Base-by-base conservation (phyloP, 2,329 filamentous ascomycete genomes). In the Cordyceps cateniannulata region DNA sequence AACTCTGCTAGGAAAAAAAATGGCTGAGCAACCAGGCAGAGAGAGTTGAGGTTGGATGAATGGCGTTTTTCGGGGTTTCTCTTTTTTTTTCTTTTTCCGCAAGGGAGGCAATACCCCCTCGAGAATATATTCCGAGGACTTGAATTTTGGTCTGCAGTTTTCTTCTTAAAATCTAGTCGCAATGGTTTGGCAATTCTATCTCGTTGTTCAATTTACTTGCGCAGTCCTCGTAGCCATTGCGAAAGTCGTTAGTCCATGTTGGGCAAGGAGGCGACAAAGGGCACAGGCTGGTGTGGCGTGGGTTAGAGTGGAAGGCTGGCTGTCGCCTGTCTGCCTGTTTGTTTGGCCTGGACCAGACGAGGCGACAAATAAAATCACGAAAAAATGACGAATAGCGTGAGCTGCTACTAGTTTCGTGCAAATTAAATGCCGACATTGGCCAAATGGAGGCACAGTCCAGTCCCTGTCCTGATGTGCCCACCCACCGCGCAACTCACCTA, bases 21-120 rank as follows among this genome's bases (percentile, higher is more conserved):
- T 57, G 29, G 54, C 54, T 57, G 45, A 57, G 54, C 54, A 40
- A 42, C 49, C 22, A 57, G 54, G 25, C 32, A 35, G 32, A 12
- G 32, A 35, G 32, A 12, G 32, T 35, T 12, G 14, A 2, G 32
- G 14, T 9, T 48, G 20, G 29, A 56, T n/a, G 35, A 55, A 25
- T 18, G 56, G 56, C 56, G 56, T 59, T 59, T 50, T 50, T 25
- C 24, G 47, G 56, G 40, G 3, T 35, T 35, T 14, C 12, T 32
- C 12, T 35, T 35, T 35, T 9, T 35, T 57, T 27, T 51, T 10
- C 22, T 44, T 12, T 49, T 48, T 57, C 49, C 32, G 3, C 24
- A 42, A 44, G 0, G 47, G 25, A 38, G 57, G 57, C 57, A 53
- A 60, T 52, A 60, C 56, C 56, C 56, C 56, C 56, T 59, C 32